Evolutionary conservation across 805 yeast genomes (phyloP).

Genomic region (Tetrapisispora arboricola): DNA sequence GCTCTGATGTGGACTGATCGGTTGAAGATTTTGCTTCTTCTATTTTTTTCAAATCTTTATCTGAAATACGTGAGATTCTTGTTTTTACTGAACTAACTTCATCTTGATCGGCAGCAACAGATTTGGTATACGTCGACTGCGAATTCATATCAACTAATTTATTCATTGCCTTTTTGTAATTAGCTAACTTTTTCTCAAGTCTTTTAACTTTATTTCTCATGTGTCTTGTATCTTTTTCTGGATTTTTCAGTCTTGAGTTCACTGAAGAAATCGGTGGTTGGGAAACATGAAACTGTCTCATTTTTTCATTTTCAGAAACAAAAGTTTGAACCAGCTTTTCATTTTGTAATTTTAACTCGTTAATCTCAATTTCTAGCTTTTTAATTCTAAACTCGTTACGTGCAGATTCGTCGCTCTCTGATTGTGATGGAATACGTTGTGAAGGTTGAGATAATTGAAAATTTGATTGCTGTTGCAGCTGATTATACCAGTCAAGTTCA

Average conservation of each 20-base stretch:
- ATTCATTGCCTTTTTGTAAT: conserved; percentile 19
- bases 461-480: conserved; percentile 2
- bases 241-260: background rate
- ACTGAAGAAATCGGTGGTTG: background rate
- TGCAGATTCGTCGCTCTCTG: conserved; percentile 10
- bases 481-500: conserved; percentile 11
- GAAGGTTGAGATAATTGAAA: conserved; percentile 5
- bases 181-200: conserved; percentile 24
- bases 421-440: conserved; percentile 1
- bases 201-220: conserved; percentile 22
- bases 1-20: conserved; percentile 9
- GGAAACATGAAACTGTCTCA: background rate
- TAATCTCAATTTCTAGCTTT: conserved; percentile 25
- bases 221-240: conserved; percentile 3
- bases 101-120: background rate
- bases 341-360: conserved; percentile 27
- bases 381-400: conserved; percentile 24
- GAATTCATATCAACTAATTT: conserved; percentile 11
- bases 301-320: conserved; percentile 4
- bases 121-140: background rate
- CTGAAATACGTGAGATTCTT: conserved; percentile 21
- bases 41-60: conserved; percentile 16
- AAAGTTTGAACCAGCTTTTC: conserved; percentile 25
- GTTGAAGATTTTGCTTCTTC: conserved; percentile 20
- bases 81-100: conserved; percentile 5